Evolutionary conservation across 2,329 filamentous ascomycete species (phyloP), one percentile per base, ranked within the genome.

Genomic region (Hymenoscyphus repandus): DNA sequence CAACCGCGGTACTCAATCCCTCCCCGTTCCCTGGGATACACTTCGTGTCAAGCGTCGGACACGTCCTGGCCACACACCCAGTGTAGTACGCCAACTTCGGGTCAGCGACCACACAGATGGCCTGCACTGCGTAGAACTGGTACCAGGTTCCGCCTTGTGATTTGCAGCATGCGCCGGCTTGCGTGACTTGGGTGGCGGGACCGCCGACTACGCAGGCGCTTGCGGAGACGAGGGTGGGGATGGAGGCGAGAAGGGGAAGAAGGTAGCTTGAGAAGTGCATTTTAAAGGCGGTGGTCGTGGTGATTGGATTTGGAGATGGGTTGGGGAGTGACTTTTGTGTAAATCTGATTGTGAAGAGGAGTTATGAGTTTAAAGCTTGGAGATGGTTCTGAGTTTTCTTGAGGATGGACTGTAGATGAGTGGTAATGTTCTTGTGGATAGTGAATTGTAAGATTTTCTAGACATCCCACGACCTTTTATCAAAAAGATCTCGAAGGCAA

Each of bases 61-160:
- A 30, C 37, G 41, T 41, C n/a, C 6, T 44, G 6, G 5, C 11
- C 34, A 58, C 39, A 44, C 55, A 57, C n/a, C 34, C 36, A 27
- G 57, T 50, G 27, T 55, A 61, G 15, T 12, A 20, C 1, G 30
- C 39, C 13, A 42, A 18, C 6, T 15, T 41, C 3, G 13, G 15
- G 18, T 55, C 55, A 9, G 57, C 30, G 3, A 59, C 43, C 6
- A 57, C 50, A 39, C 56, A 56, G 31, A 61, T 61, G 10, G 52
- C 59, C 51, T 61, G 59, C 36, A 49, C 47, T 30, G 52, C 15
- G 45, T 61, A 58, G 54, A 55, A 58, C 43, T 60, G 56, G 32
- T 60, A 61, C 57, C 58, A 59, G 1, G 56, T 61, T 9, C 59
- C 56, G 5, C 31, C 30, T n/a, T 49, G 27, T n/a, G 45, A 50